Conservation (phyloP, 2,329 filamentous ascomycete genomes). For the Sclerotinia sclerotiorum region DNA sequence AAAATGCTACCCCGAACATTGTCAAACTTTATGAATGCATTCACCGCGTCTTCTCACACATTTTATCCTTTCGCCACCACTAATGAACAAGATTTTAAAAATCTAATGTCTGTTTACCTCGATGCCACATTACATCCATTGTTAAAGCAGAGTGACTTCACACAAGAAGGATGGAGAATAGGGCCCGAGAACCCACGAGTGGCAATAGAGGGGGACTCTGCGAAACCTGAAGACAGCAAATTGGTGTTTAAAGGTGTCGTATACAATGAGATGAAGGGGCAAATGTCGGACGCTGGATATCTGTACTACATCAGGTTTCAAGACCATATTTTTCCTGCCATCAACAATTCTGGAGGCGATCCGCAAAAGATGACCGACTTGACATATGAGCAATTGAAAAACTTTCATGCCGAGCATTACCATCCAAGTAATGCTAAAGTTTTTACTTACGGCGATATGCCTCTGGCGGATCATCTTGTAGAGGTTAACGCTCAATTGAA, state of each 20-base stretch:
- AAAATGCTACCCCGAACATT: constrained; percentile 98
- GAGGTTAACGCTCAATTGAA: constrained; percentile 75
- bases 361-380: constrained; percentile 95
- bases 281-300: constrained; percentile 97
- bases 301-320: constrained; percentile 95
- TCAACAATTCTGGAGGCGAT: constrained; percentile 96
- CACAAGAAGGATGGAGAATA: constrained; percentile 95
- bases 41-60: constrained; percentile 93
- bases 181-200: constrained; percentile 80
- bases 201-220: constrained; percentile 46
- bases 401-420: constrained; percentile 90
- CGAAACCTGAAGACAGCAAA: constrained; percentile 57
- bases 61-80: constrained; percentile 98
- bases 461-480: constrained; percentile 74
- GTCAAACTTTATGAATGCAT: constrained; percentile 99
- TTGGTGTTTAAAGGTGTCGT: constrained; percentile 96
- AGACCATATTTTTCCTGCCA: constrained; percentile 87
- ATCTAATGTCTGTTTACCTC: constrained; percentile 93
- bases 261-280: constrained; percentile 99
- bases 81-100: constrained; percentile 91
- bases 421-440: constrained; percentile 97
- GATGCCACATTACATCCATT: constrained; percentile 91
- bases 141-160: constrained; percentile 87
- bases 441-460: constrained; percentile 93
- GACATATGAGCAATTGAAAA: constrained; percentile 83